Evolutionary conservation across 495 filamentous ascomycete species (phyloP).

Genomic region (Chlorociboria aeruginascens): DNA sequence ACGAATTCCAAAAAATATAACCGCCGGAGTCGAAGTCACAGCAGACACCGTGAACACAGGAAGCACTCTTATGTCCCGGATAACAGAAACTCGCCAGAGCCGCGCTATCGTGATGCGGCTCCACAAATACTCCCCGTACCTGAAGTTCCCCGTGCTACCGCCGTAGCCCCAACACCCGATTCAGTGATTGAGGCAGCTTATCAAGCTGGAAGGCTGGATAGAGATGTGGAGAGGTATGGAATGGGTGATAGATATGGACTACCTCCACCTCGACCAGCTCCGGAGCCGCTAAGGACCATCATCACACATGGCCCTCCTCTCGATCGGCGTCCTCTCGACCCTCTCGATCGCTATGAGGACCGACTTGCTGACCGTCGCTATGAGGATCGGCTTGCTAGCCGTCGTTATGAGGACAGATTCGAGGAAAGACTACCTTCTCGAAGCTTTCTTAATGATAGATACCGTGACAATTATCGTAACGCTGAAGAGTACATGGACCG

Average conservation of each 20-base stretch:
- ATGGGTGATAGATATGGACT: background rate
- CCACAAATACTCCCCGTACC: slow-evolving; percentile 6
- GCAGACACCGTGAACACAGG: slow-evolving; percentile 1
- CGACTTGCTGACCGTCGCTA: background rate
- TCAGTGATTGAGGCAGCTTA: slow-evolving; percentile 14
- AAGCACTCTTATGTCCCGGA: background rate
- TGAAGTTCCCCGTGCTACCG: slow-evolving; percentile 6
- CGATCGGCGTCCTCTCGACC: too few relatives aligned
- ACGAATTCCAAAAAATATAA: background rate
- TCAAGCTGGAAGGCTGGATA: slow-evolving; percentile 13
- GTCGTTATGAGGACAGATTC: too few relatives aligned
- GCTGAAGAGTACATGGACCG: slow-evolving; percentile 14
- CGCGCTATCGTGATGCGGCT: background rate
- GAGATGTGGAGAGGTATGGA: slow-evolving; percentile 6
- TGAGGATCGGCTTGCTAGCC: background rate
- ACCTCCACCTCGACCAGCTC: background rate
- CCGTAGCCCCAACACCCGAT: background rate
- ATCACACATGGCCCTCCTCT: slow-evolving; percentile 7
- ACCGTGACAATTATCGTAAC: background rate
- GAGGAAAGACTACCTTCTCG: too few relatives aligned
- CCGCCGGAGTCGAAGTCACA: slow-evolving; percentile 23
- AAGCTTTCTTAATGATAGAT: too few relatives aligned
- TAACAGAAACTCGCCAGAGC: background rate
- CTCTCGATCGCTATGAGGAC: background rate
- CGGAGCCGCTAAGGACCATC: background rate